A percentile compares a stretch with the other conserved stretches of the same genome.
These are phyloP conservation scores for Lomentospora prolificans DNA, from an alignment of 2,329 filamentous ascomycete species.

Conservation along the genomic window DNA sequence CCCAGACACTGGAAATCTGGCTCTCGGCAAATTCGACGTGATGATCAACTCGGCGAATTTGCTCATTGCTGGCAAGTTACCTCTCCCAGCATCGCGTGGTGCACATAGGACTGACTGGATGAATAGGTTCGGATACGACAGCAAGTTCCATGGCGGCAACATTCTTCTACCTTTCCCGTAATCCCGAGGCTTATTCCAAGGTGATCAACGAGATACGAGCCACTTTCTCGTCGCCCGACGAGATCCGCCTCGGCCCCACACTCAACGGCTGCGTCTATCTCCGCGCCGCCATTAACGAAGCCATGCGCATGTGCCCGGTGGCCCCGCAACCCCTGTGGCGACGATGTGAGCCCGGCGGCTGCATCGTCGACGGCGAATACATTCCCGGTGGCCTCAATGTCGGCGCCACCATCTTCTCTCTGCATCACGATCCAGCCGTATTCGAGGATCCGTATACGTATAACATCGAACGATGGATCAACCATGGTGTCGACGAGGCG, in stretches of 20 bases:
- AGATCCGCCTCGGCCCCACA: conserved; percentile 22
- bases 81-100: too few relatives aligned
- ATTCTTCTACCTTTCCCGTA: conserved; percentile 29
- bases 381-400: conserved; percentile 6
- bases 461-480: conserved; percentile 7
- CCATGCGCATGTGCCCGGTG: conserved; percentile 11
- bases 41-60: conserved; percentile 31
- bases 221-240: conserved; percentile 22
- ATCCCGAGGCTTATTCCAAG: conserved; percentile 20
- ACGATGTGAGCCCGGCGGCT: conserved; percentile 2
- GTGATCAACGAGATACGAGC: conserved; percentile 23
- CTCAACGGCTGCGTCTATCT: conserved; percentile 28
- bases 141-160: conserved; percentile 24
- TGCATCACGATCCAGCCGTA: not conserved
- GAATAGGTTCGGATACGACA: conserved; percentile 25
- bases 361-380: conserved; percentile 3
- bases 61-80: conserved; percentile 11
- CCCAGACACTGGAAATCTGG: conserved; percentile 29
- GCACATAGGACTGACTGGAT: too few relatives aligned
- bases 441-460: conserved; percentile 6
- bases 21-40: conserved; percentile 29
- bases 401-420: conserved; percentile 5
- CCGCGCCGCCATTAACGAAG: conserved; percentile 25
- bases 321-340: conserved; percentile 6
- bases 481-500: not conserved